phyloP scores from a whole-genome alignment of 305 asterid genomes.

The Fraxinus velutina region DNA sequence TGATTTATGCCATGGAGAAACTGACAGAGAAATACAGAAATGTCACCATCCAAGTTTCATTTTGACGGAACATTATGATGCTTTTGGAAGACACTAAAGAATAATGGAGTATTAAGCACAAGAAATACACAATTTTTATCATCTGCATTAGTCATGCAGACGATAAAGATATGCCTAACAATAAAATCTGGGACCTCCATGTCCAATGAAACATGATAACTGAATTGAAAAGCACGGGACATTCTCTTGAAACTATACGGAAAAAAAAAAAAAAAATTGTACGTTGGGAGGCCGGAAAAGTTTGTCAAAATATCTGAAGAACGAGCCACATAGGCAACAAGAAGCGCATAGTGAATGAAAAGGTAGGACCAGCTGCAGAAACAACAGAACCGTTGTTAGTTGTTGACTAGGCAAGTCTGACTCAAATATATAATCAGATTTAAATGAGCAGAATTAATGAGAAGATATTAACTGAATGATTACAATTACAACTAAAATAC shows the following conservation, averaged over 20 bases:
- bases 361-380: constrained; percentile 88
- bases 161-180: background rate
- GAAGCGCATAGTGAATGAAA: constrained; percentile 90
- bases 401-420: constrained; percentile 13
- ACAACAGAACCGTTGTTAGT: constrained; percentile 24
- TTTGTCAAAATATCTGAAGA: constrained; percentile 81
- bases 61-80: background rate
- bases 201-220: constrained; percentile 13
- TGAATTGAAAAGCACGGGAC: constrained; percentile 12
- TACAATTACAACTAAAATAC: background rate
- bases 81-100: background rate
- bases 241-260: constrained; percentile 4
- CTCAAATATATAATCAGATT: background rate
- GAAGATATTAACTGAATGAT: background rate
- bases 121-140: background rate
- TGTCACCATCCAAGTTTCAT: background rate
- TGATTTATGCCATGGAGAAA: background rate
- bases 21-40: background rate
- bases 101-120: background rate
- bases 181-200: background rate
- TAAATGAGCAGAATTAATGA: background rate
- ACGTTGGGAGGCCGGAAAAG: constrained; percentile 77
- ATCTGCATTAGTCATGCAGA: background rate
- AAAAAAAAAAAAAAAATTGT: constrained; percentile 12
- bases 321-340: constrained; percentile 92